Percentiles rank a stretch among this genome's conserved stretches.
Evolutionary conservation across 352 stramenopile genomes (phyloP).

Genomic region (Achlya hypogyna): DNA sequence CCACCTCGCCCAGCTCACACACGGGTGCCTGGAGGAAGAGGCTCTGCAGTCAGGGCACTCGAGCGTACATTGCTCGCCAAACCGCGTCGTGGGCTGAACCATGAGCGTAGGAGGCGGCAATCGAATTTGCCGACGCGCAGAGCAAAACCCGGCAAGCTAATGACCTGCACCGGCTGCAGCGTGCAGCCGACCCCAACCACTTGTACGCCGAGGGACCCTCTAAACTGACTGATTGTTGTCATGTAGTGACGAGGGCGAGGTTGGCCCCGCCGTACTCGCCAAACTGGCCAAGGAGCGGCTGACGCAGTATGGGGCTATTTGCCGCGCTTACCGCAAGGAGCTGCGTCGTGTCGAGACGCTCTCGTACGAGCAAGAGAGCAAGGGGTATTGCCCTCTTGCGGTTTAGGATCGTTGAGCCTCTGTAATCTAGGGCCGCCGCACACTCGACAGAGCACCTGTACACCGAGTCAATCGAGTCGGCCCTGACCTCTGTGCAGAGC

Average conservation of each 20-base stretch:
- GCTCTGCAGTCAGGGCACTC: slow-evolving; percentile 7
- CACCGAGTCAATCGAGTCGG: not conserved
- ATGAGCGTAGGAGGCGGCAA: slow-evolving; percentile 3
- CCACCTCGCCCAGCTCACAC: not conserved
- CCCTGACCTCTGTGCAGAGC: not conserved
- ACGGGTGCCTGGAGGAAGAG: slow-evolving; percentile 4
- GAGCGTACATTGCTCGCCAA: not conserved
- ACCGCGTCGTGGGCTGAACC: not conserved
- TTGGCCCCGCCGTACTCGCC: not conserved
- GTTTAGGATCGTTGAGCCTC: not conserved
- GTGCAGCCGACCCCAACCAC: not conserved
- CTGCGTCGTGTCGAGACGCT: not conserved
- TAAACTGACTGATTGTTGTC: not conserved
- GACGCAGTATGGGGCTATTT: not conserved
- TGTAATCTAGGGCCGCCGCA: not conserved
- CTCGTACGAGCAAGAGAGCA: not conserved
- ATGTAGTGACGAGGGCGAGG: not conserved
- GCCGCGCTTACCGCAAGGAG: not conserved
- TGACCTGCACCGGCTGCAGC: not conserved
- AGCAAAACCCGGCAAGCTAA: not conserved
- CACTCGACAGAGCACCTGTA: not conserved
- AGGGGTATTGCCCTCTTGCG: not conserved
- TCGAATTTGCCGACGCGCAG: not conserved
- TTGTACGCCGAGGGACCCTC: too few relatives aligned
- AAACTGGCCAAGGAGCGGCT: not conserved